Base-by-base conservation (phyloP, 129 eudicot species). In the Heracleum sosnowskyi region DNA sequence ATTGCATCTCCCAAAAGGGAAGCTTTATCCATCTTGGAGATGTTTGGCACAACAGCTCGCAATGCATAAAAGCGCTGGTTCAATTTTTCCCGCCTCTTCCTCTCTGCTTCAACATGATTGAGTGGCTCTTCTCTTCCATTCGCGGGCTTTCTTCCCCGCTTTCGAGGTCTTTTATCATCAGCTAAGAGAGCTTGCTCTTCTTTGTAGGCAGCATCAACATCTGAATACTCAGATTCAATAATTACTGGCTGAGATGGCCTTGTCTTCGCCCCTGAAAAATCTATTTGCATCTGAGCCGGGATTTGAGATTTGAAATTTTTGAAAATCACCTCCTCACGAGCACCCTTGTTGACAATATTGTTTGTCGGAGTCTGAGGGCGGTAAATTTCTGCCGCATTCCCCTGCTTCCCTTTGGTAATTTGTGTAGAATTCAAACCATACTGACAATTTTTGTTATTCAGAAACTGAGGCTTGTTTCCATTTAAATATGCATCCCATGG, bases 11-110 rank as follows among this genome's bases (percentile, higher is more conserved):
- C 98, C 74, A 93, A 81, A 22, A 93, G 86, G 37, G 98, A 93
- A 11, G 98, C 98, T 80, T 93, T 93, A 74, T 93, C 98, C 97
- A 91, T 93, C 80, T 90, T 93, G 7, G 98, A 91, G 15, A 93
- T 90, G 73, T 89, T 93, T 4, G 98, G 98, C n/a, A 93, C 98
- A 20, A 93, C 97, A 0, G 98, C 96, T 40, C 98, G 81, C 22
- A 93, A 80, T 1, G 98, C 97, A 79, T 89, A 91, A 40, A 93
- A 93, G 46, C 97, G 76, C 75, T 93, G 98, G 89, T 93, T 93
- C 40, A 93, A 83, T 76, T 93, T 93, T 82, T 93, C 98, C 1
- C 98, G 78, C 64, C 98, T 36, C 73, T 88, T 91, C 68, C 98
- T 84, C 79, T 93, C 98, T 0, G 98, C 98, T 80, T 93, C 98